phyloP scores from a whole-genome alignment of 2,329 filamentous ascomycete genomes.

The Neonectria punicea region DNA sequence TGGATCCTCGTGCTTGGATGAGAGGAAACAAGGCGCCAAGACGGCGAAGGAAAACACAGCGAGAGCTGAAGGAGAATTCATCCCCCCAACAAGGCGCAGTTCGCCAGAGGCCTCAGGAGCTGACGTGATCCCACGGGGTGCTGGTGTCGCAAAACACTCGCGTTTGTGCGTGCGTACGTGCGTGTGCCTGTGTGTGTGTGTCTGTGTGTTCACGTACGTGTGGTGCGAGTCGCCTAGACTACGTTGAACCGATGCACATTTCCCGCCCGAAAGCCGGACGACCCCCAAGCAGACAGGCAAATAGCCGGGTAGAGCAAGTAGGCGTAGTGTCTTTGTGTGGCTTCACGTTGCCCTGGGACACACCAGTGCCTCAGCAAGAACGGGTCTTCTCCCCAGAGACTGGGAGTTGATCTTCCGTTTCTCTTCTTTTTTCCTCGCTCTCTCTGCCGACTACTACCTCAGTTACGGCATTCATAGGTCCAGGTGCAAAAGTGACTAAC shows the following conservation, averaged over 20 bases:
- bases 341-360: constrained; percentile 10
- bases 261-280: not conserved
- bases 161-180: constrained; percentile 1
- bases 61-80: not conserved
- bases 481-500: not conserved
- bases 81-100: constrained; percentile 15
- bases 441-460: not conserved
- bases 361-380: not conserved
- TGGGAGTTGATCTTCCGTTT: not conserved
- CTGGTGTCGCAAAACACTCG: constrained; percentile 12
- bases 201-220: not conserved
- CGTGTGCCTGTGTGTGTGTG: not conserved
- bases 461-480: not conserved
- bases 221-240: not conserved
- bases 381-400: not conserved
- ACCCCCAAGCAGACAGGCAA: constrained; percentile 17
- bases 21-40: constrained; percentile 16
- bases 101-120: constrained; percentile 8
- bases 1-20: constrained; percentile 24
- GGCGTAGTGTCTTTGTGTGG: constrained; percentile 25
- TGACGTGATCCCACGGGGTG: constrained; percentile 20
- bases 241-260: not conserved
- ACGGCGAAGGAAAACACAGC: not conserved
- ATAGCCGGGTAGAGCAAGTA: constrained; percentile 25
- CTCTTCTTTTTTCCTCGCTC: not conserved